Evolutionary conservation across 495 filamentous ascomycete species (phyloP).

Genomic region (Cercophora samala): DNA sequence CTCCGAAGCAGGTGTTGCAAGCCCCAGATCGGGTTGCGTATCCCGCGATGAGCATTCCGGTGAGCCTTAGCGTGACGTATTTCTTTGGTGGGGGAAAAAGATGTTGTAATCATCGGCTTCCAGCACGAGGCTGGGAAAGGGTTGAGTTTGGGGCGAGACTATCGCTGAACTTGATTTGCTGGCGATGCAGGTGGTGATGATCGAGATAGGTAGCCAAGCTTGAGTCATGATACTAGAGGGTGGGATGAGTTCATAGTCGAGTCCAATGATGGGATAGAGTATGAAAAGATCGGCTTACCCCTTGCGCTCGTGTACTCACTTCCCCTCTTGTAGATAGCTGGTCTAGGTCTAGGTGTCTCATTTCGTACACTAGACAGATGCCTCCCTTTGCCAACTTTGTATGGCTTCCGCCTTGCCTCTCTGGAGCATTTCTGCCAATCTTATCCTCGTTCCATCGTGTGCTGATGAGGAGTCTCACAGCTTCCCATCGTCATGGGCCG

Average conservation of each 20-base stretch:
- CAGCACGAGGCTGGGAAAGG: not conserved
- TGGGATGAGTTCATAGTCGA: not conserved
- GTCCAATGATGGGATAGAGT: not conserved
- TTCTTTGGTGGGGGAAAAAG: not conserved
- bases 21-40: not conserved
- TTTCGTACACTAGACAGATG: not conserved
- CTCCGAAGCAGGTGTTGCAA: not conserved
- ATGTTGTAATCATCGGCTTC: not conserved
- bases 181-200: not conserved
- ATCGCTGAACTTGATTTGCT: not conserved
- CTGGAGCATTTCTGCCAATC: constrained; percentile 1
- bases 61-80: constrained; percentile 1
- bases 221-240: not conserved
- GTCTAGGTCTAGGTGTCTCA: not conserved
- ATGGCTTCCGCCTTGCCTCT: not conserved
- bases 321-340: not conserved
- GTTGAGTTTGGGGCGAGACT: not conserved
- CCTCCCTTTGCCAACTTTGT: not conserved
- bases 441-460: not conserved
- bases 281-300: not conserved
- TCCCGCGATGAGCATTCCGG: constrained; percentile 1
- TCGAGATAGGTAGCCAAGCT: not conserved
- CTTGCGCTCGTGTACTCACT: not conserved
- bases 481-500: not conserved
- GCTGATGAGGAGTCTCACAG: not conserved